Evolutionary conservation across 257 asterid species (phyloP), one percentile per base, ranked within the genome.

Genomic region (Przewalskia tangutica): DNA sequence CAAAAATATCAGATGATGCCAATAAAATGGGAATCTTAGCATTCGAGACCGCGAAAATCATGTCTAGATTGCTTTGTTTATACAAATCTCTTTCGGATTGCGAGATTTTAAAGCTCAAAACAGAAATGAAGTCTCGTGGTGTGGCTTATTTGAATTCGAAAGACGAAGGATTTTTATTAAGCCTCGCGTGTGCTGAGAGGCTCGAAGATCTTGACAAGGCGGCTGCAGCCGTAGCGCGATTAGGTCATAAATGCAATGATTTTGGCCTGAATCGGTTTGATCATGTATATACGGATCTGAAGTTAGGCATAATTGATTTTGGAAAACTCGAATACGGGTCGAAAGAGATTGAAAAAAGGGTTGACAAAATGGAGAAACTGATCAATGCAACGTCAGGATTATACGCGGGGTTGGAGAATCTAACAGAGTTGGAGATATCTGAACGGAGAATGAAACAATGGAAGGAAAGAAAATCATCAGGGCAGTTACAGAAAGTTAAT

Each of bases 151-250:
- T 95, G 82, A 95, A 90, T 80, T 95, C 98, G 11, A 81, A 36
- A 36, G 92, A 93, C 3, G 97, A 92, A 70, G 83, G 81, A 0
- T 89, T 83, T 66, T 86, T 93, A 1, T 44, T 90, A 38, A 83
- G 94, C 90, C 91, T 95, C 6, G 97, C 95, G 2, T 89, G 91
- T 79, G 91, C 93, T 0, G 98, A 95, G 83, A 82, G 88, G 86
- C 88, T 93, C 10, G 98, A 92, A 12, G 98, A 93, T 83, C 97
- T 95, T 44, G 97, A 93, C 68, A 91, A 91, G 23, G 90, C 89
- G 0, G 94, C 97, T 0, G 70, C 80, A 0, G 87, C 85, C 2
- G 98, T 93, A 23, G 81, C 96, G 17, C 85, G 97, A 7, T 63
- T 93, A 8, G 95, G 97, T 38, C 89, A 88, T 81, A 91, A 88